Percentiles rank a stretch among this genome's conserved stretches.
Evolutionary conservation across 352 stramenopile species (phyloP).

Genomic region (Globisporangium paroecandrum): DNA sequence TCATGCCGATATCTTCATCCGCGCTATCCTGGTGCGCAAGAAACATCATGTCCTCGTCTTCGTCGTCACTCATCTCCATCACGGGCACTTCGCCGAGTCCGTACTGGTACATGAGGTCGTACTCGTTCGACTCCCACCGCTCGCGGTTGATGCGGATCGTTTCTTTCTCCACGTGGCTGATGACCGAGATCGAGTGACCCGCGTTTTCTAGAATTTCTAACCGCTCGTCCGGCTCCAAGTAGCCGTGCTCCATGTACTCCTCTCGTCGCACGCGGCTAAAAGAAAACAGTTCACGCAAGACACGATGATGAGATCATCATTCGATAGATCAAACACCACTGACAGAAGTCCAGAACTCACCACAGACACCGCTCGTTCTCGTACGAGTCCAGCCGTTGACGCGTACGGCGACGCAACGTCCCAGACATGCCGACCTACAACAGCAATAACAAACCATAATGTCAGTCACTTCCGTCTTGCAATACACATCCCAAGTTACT

Average conservation of each 20-base stretch:
- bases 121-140: slow-evolving; percentile 84
- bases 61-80: slow-evolving; percentile 53
- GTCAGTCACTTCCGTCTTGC: neutral
- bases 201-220: slow-evolving; percentile 71
- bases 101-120: slow-evolving; percentile 81
- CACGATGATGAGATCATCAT: neutral
- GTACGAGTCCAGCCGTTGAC: slow-evolving; percentile 59
- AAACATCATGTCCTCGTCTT: slow-evolving; percentile 46
- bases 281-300: slow-evolving; percentile 5
- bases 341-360: slow-evolving; percentile 20
- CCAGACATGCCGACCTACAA: slow-evolving; percentile 62
- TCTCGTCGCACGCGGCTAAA: slow-evolving; percentile 55
- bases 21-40: slow-evolving; percentile 30
- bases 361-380: slow-evolving; percentile 55
- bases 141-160: slow-evolving; percentile 73
- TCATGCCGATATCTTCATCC: slow-evolving; percentile 28
- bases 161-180: slow-evolving; percentile 66
- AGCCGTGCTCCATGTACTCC: slow-evolving; percentile 82
- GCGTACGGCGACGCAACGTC: slow-evolving; percentile 59
- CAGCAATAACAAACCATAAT: neutral
- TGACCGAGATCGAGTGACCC: slow-evolving; percentile 56
- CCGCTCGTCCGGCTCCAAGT: slow-evolving; percentile 74
- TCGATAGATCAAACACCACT: neutral
- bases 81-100: slow-evolving; percentile 60
- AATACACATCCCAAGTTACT: neutral